Conservation (phyloP, 768 basidiomycete genomes). For the Dacryopinax primogenitus region DNA sequence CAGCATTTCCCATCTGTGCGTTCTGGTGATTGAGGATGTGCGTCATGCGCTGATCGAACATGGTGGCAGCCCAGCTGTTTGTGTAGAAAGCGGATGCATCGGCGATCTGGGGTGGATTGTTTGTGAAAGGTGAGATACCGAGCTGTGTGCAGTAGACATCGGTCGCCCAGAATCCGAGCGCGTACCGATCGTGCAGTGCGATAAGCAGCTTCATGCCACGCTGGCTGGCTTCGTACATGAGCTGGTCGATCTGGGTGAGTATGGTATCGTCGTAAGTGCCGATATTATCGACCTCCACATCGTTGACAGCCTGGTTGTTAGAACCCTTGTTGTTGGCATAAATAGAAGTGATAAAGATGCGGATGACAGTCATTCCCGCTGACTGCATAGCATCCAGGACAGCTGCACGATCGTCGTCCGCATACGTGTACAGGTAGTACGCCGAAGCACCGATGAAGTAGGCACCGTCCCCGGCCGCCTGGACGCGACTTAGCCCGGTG, state of each 20-base stretch:
- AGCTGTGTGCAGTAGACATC: constrained; percentile 21
- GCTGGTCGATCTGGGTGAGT: constrained; percentile 21
- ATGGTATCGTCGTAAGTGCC: constrained; percentile 24
- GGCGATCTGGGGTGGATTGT: constrained; percentile 18
- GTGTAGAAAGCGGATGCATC: constrained; percentile 21
- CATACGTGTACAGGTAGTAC: constrained; percentile 21
- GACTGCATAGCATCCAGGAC: constrained; percentile 21
- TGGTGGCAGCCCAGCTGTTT: constrained; percentile 10
- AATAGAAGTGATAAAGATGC: constrained; percentile 20
- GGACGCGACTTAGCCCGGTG: not conserved
- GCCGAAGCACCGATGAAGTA: constrained; percentile 20
- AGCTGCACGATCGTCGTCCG: constrained; percentile 14
- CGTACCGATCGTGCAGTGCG: constrained; percentile 23
- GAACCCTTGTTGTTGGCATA: constrained; percentile 19
- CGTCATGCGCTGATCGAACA: constrained; percentile 19
- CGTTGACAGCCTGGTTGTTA: constrained; percentile 14
- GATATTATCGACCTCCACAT: constrained; percentile 19
- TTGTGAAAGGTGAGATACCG: constrained; percentile 14
- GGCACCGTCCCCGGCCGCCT: constrained; percentile 1
- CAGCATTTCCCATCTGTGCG: constrained; percentile 15
- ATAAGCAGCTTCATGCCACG: constrained; percentile 22
- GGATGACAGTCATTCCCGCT: constrained; percentile 20
- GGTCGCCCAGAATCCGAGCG: constrained; percentile 24
- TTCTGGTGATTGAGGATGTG: constrained; percentile 21
- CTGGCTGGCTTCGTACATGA: constrained; percentile 20